Percentiles rank a stretch among this genome's conserved stretches.
phyloP scores from a whole-genome alignment of 1,284 basidiomycete genomes.

The Erythrobasidium hasegawianum region DNA sequence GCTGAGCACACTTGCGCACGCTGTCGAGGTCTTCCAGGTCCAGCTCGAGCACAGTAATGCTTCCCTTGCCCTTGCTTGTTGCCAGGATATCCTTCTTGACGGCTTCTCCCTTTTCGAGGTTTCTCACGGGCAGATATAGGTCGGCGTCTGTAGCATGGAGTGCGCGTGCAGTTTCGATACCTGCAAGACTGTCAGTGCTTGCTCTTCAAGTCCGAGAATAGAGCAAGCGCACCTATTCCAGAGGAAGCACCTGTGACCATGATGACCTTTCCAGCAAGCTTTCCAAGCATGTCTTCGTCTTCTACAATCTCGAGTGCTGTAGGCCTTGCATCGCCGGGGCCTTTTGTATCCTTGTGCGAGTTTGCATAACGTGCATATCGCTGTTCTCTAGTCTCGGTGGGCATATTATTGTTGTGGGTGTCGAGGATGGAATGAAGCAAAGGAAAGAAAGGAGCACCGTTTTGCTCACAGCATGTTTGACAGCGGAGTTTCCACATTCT shows the following conservation, averaged over 20 bases:
- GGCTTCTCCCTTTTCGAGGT: conserved; percentile 8
- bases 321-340: conserved; percentile 12
- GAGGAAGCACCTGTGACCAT: conserved; percentile 19
- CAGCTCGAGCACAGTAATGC: conserved; percentile 7
- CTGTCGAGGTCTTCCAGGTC: conserved; percentile 16
- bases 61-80: conserved; percentile 11
- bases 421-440: no score
- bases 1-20: conserved; percentile 6
- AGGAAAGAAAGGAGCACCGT: no score
- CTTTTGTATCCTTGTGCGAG: conserved; percentile 4
- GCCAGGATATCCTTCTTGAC: conserved; percentile 18
- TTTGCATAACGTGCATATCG: conserved; percentile 5
- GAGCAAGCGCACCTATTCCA: conserved; percentile 17
- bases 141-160: conserved; percentile 19
- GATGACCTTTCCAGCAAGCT: conserved; percentile 8
- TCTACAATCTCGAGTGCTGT: conserved; percentile 19
- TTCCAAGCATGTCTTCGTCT: conserved; percentile 17
- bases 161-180: conserved; percentile 21
- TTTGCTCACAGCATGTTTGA: no score
- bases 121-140: conserved; percentile 19
- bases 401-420: no score
- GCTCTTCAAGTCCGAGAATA: background rate
- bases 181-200: background rate
- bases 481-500: no score
- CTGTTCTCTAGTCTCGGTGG: no score